phyloP scores from a whole-genome alignment of 2,329 filamentous ascomycete genomes.

The Tolypocladium inflatum region DNA sequence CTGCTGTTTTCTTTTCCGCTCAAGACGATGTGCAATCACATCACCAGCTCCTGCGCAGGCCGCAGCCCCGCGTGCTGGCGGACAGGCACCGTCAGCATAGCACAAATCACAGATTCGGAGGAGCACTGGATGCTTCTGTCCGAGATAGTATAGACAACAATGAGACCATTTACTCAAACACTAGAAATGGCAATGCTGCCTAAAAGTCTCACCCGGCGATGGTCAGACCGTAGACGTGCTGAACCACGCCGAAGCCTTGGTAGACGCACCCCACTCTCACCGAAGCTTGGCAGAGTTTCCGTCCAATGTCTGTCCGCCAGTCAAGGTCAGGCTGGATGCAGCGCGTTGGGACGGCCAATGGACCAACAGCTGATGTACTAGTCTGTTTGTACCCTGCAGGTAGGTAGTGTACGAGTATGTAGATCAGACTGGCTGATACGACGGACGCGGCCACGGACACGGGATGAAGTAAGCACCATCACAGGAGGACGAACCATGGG shows the following conservation, averaged over 20 bases:
- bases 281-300: not conserved
- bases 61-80: constrained; percentile 5
- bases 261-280: not conserved
- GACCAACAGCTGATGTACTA: not conserved
- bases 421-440: not conserved
- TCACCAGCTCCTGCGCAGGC: constrained; percentile 2
- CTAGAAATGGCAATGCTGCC: not conserved
- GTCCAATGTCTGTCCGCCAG: not conserved
- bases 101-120: not conserved
- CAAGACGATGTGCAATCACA: not conserved
- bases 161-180: not conserved
- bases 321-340: not conserved
- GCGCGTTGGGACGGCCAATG: not conserved
- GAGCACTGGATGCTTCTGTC: constrained; percentile 1
- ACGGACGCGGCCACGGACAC: not conserved
- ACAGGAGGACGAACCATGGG: no score
- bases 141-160: constrained; percentile 1
- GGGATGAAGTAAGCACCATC: no score
- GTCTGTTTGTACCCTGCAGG: not conserved
- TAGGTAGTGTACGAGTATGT: not conserved
- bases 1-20: not conserved
- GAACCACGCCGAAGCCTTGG: not conserved
- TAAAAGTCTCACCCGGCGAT: not conserved
- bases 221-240: not conserved
- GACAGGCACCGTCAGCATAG: constrained; percentile 4